Evolutionary conservation across 2,329 filamentous ascomycete species (phyloP).

Genomic region (Neopestalotiopsis clavispora): DNA sequence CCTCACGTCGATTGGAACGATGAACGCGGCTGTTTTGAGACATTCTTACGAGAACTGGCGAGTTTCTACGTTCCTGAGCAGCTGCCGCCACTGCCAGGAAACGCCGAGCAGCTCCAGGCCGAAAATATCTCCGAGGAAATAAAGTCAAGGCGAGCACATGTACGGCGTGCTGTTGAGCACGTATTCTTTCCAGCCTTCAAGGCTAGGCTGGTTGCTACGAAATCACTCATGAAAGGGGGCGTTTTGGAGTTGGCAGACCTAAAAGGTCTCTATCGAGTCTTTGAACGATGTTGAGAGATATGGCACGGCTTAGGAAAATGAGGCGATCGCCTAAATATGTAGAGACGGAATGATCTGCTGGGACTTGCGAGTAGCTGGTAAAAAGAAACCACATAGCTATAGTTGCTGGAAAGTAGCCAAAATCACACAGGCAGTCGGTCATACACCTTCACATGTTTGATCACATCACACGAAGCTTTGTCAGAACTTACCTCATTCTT

Average conservation of each 20-base stretch:
- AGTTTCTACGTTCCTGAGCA: conserved; percentile 90
- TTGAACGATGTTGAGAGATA: conserved; percentile 79
- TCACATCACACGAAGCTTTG: not conserved
- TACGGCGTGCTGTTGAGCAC: conserved; percentile 81
- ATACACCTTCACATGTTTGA: not conserved
- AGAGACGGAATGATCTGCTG: not conserved
- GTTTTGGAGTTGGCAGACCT: conserved; percentile 89
- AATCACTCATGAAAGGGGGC: conserved; percentile 71
- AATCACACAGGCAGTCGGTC: not conserved
- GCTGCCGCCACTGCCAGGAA: conserved; percentile 57
- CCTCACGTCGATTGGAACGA: conserved; percentile 86
- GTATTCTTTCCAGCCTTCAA: conserved; percentile 90
- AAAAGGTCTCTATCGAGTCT: conserved; percentile 91
- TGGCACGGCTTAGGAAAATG: not conserved
- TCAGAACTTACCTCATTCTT: conserved; percentile 2
- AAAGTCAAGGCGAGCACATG: conserved; percentile 66
- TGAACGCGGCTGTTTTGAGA: conserved; percentile 85
- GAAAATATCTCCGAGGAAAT: conserved; percentile 53
- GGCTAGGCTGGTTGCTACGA: conserved; percentile 81
- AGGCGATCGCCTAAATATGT: not conserved
- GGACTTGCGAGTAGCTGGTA: conserved; percentile 4
- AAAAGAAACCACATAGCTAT: not conserved
- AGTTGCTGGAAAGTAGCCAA: not conserved
- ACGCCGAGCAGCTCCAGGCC: conserved; percentile 37
- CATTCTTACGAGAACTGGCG: conserved; percentile 85